phyloP scores from a whole-genome alignment of 306 rosid genomes.

The Herpetospermum pedunculosum region DNA sequence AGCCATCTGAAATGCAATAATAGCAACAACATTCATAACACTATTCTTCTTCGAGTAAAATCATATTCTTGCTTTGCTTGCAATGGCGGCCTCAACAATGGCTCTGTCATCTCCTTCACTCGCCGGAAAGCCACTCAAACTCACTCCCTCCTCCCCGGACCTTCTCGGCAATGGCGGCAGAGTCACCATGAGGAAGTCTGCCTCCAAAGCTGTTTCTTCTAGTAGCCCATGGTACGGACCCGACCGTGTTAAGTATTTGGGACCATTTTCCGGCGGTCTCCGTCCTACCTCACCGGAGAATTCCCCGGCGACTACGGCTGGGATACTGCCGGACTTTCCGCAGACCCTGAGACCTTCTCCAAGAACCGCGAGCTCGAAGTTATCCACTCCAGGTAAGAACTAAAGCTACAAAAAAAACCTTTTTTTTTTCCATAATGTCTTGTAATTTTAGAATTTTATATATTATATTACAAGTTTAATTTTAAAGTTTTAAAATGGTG shows the following conservation, averaged over 20 bases:
- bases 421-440: too few relatives aligned
- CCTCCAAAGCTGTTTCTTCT: background rate
- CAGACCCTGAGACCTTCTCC: background rate
- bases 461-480: too few relatives aligned
- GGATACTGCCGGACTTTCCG: background rate
- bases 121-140: slow-evolving; percentile 9
- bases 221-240: slow-evolving; percentile 19
- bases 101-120: slow-evolving; percentile 13
- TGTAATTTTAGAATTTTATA: too few relatives aligned
- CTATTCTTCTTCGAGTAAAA: too few relatives aligned
- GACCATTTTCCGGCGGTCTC: slow-evolving; percentile 19
- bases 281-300: slow-evolving; percentile 13
- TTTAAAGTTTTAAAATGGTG: too few relatives aligned
- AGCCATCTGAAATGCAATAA: too few relatives aligned
- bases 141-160: slow-evolving; percentile 1
- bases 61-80: too few relatives aligned
- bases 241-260: slow-evolving; percentile 23
- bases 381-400: background rate
- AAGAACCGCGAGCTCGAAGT: background rate
- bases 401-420: too few relatives aligned
- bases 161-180: slow-evolving; percentile 8
- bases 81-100: slow-evolving; percentile 14
- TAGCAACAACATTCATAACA: too few relatives aligned
- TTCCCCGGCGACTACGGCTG: slow-evolving; percentile 2
- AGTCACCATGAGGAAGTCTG: slow-evolving; percentile 7